These are phyloP conservation scores for Xanthoconium purpureum DNA, from an alignment of 768 basidiomycete species.

Conservation along the genomic window DNA sequence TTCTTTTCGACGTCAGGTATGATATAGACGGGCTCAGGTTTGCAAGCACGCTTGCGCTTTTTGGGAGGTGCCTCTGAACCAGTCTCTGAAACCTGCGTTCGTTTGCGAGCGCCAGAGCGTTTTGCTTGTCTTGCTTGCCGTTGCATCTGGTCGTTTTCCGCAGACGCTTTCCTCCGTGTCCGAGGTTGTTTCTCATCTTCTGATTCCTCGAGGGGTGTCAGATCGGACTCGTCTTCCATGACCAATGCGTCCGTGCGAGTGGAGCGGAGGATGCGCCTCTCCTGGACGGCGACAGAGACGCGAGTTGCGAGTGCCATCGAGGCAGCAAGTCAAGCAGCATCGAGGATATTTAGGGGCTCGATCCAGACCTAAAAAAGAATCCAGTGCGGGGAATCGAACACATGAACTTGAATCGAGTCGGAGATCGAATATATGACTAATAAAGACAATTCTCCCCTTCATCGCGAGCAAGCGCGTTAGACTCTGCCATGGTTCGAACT, in stretches of 20 bases:
- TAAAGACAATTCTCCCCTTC: not conserved
- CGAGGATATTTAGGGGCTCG: conserved; percentile 2
- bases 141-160: not conserved
- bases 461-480: not conserved
- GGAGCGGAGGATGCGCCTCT: not conserved
- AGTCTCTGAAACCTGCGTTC: conserved; percentile 13
- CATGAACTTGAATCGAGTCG: conserved; percentile 6
- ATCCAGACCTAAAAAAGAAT: not conserved
- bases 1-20: conserved; percentile 72
- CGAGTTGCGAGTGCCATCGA: not conserved
- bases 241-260: not conserved
- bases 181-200: conserved; percentile 1
- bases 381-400: conserved; percentile 3
- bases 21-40: conserved; percentile 53
- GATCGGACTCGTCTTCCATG: conserved; percentile 10
- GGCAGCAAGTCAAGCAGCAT: not conserved
- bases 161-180: not conserved
- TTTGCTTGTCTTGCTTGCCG: not conserved
- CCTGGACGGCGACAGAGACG: not conserved
- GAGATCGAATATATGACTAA: conserved; percentile 14
- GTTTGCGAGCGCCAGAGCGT: not conserved
- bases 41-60: conserved; percentile 32
- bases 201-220: conserved; percentile 11
- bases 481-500: conserved; percentile 68
- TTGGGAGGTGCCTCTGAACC: conserved; percentile 13